Conservation (phyloP, 805 yeast species). For the Torulaspora franciscae region DNA sequence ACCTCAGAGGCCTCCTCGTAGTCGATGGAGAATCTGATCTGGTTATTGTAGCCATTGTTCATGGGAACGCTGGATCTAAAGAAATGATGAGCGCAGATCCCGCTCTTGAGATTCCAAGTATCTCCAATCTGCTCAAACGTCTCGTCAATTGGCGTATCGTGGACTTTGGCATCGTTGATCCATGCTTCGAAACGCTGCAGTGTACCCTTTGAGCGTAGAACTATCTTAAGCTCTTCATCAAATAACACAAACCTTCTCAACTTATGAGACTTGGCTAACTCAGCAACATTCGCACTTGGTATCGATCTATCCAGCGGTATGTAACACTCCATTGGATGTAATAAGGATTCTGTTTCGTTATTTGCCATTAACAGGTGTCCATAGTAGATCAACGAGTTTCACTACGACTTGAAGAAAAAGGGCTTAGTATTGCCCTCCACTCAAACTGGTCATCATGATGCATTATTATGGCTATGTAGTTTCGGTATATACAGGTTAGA, state of each 20-base stretch:
- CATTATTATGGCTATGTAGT: not conserved
- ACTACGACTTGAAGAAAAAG: not conserved
- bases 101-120: conserved; percentile 19
- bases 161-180: conserved; percentile 31
- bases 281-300: conserved; percentile 3
- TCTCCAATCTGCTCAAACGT: conserved; percentile 5
- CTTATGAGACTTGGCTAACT: conserved; percentile 16
- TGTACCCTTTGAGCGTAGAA: conserved; percentile 6
- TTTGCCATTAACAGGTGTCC: not conserved
- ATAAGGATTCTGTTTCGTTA: not conserved
- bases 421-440: not conserved
- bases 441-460: not conserved
- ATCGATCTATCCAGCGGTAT: conserved; percentile 20
- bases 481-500: conserved; percentile 5
- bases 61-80: conserved; percentile 32
- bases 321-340: conserved; percentile 20
- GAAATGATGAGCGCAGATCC: conserved; percentile 18
- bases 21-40: conserved; percentile 19
- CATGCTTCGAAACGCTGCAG: conserved; percentile 18
- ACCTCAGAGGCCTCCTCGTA: conserved; percentile 3
- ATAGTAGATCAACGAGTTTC: not conserved
- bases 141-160: conserved; percentile 8
- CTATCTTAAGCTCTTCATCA: conserved; percentile 29
- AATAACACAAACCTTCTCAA: conserved; percentile 28
- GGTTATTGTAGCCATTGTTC: conserved; percentile 34